phyloP scores from a whole-genome alignment of 257 asterid species.

The Fraxinus excelsior region DNA sequence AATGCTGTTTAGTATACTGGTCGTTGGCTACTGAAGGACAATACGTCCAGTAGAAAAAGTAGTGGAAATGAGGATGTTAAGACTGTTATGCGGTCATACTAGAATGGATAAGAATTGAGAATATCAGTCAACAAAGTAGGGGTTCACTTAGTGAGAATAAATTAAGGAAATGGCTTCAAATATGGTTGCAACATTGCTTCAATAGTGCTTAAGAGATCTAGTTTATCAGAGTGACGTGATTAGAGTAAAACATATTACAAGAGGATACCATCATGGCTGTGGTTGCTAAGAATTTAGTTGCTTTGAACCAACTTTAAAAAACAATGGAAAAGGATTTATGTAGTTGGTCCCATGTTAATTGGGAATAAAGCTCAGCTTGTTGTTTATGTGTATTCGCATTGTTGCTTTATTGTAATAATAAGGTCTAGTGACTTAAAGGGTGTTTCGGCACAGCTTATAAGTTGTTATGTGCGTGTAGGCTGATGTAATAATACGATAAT shows the following conservation, averaged over 20 bases:
- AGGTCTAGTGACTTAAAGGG: background rate
- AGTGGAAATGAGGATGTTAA: background rate
- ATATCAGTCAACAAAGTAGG: background rate
- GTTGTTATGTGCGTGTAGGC: conserved; percentile 14
- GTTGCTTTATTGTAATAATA: background rate
- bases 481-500: background rate
- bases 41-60: background rate
- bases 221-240: background rate
- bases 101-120: background rate
- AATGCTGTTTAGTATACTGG: background rate
- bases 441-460: background rate
- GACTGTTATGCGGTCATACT: background rate
- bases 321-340: background rate
- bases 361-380: background rate
- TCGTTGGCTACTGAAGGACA: background rate
- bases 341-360: background rate
- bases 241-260: background rate
- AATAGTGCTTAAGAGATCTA: background rate
- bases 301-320: background rate
- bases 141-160: background rate
- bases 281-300: background rate
- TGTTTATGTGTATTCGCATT: background rate
- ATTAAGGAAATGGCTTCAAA: background rate
- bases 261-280: background rate
- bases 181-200: background rate